Conservation (phyloP, 129 eudicot genomes). For the Helianthus tuberosus region DNA sequence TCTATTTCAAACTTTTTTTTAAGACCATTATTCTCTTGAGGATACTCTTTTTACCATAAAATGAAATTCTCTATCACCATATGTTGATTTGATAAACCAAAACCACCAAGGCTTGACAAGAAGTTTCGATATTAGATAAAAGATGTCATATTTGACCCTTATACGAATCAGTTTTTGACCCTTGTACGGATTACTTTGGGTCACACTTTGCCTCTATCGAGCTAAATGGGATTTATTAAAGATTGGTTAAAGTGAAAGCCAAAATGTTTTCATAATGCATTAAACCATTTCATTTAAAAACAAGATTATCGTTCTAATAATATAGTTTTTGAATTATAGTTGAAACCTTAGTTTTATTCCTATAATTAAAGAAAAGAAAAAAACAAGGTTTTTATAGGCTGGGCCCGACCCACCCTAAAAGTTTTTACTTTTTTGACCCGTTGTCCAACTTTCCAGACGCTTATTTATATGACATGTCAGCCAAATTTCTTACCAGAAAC, state of each 20-base stretch:
- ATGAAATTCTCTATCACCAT: too few species aligned
- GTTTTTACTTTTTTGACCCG: neutral
- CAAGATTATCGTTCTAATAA: neutral
- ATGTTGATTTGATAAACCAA: too few species aligned
- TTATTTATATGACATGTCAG: neutral
- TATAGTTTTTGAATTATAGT: neutral
- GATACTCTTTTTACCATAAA: too few species aligned
- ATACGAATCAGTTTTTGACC: neutral
- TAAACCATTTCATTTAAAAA: neutral
- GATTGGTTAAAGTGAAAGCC: neutral
- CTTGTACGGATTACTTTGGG: neutral
- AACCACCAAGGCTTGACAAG: too few species aligned
- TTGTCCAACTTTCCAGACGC: too few species aligned
- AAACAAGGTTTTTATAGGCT: neutral
- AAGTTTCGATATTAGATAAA: too few species aligned
- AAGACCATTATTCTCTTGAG: slow-evolving; percentile 5
- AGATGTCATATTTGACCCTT: too few species aligned
- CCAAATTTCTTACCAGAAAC: neutral
- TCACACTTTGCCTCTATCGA: neutral
- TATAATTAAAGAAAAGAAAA: neutral
- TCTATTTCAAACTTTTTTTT: neutral
- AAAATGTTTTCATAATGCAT: neutral
- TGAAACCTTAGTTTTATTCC: neutral
- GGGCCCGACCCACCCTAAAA: neutral
- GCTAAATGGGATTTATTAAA: neutral